Base-by-base conservation (phyloP, 805 yeast species). In the Saturnispora sanitii region DNA sequence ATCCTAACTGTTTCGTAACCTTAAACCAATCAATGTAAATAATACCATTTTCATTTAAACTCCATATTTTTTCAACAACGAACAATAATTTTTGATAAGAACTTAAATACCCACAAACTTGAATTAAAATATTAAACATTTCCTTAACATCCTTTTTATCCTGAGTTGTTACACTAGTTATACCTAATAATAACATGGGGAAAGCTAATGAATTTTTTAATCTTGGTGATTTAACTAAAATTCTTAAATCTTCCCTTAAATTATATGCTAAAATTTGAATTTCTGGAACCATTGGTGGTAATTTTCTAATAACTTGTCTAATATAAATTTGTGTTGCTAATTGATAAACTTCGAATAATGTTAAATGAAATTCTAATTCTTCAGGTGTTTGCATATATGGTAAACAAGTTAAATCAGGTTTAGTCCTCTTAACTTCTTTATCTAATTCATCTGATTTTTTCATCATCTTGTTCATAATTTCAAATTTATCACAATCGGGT, bases 1-100 rank as follows among this genome's bases (percentile, higher is more conserved):
- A 66, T 2, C 67, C 68, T 29, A 65, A 39, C 21, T 56, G 46
- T 22, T 55, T 59, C 1, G 69, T 59, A 2, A 67, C 51, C 35
- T 53, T 58, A 37, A 55, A 62, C 68, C 69, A 67, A 47, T 66
- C 70, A 15, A 65, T 55, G 44, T 61, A 61, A 7, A 55, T 28
- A 7, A 49, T 49, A 2, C 71, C 71, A 16, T 53, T 47, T 4
- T 49, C 40, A 42, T 66, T 65, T 27, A 52, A 21, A 20, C 50
- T 55, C 73, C 71, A 67, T 2, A 62, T 57, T 37, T 59, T 56
- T 34, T 61, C 54, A 26, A 54, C 46, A 2, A 54, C 54, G 19
- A 42, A 40, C 9, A 62, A 40, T 2, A 65, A 50, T 13, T 56
- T 51, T 50, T 60, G 59, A 29, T 51, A 42, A 49, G 58, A 40